phyloP scores from a whole-genome alignment of 257 asterid genomes.

The Penstemon eatonii region DNA sequence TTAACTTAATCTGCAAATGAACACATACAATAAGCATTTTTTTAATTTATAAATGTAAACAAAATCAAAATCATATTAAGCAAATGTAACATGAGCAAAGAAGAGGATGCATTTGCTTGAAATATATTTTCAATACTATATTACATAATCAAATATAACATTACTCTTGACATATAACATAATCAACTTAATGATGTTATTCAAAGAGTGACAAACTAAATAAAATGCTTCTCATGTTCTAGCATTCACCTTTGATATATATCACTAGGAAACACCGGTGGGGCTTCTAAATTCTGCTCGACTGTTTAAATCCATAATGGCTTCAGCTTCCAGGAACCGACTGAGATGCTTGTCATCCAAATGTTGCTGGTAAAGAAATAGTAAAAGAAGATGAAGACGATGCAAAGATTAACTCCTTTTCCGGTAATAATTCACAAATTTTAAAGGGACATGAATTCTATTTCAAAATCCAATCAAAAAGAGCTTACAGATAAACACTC shows the following conservation, averaged over 20 bases:
- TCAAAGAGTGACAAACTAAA: conserved; percentile 2
- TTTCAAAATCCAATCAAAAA: conserved; percentile 11
- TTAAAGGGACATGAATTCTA: neutral
- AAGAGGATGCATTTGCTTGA: no score
- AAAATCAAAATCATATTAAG: no score
- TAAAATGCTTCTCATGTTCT: conserved; percentile 1
- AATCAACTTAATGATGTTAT: conserved; percentile 9
- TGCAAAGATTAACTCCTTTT: neutral
- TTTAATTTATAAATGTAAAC: no score
- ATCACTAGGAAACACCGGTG: conserved; percentile 38
- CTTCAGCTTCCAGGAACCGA: conserved; percentile 78
- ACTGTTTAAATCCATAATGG: conserved; percentile 42
- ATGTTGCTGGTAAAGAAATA: conserved; percentile 53
- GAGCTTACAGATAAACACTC: conserved; percentile 75
- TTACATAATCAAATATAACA: neutral
- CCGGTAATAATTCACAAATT: neutral
- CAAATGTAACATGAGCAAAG: no score
- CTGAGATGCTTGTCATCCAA: conserved; percentile 88
- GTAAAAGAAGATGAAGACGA: conserved; percentile 10
- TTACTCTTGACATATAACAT: conserved; percentile 6
- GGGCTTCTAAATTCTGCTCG: conserved; percentile 38
- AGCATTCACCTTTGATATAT: conserved; percentile 26
- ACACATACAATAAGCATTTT: no score
- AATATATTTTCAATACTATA: no score
- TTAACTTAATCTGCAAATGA: no score